A percentile compares a stretch with the other conserved stretches of the same genome.
These are phyloP conservation scores for Suhomyces pyralidae DNA, from an alignment of 805 yeast genomes.

Conservation along the genomic window DNA sequence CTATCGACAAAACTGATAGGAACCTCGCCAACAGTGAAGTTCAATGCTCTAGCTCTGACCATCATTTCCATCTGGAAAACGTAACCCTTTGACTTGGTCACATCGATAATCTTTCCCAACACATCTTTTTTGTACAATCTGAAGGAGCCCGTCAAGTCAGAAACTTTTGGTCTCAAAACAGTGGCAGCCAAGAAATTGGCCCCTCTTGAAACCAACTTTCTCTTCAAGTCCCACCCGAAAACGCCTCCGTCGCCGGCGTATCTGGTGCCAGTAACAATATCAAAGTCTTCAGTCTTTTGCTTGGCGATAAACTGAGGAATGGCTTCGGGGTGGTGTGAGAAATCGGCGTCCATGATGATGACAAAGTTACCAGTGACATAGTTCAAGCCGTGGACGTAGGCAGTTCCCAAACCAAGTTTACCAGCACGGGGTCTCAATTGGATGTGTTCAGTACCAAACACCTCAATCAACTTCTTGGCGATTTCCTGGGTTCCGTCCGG, in stretches of 20 bases:
- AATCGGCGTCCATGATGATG: slow-evolving; percentile 81
- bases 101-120: slow-evolving; percentile 61
- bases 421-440: slow-evolving; percentile 71
- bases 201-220: slow-evolving; percentile 74
- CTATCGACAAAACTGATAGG: slow-evolving; percentile 79
- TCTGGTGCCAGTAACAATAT: slow-evolving; percentile 60
- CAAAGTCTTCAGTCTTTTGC: slow-evolving; percentile 51
- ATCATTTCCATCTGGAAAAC: slow-evolving; percentile 89
- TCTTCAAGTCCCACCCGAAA: slow-evolving; percentile 79
- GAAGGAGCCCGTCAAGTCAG: slow-evolving; percentile 76
- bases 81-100: slow-evolving; percentile 71
- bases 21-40: slow-evolving; percentile 72
- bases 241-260: slow-evolving; percentile 82
- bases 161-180: slow-evolving; percentile 66
- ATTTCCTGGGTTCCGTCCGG: slow-evolving; percentile 81
- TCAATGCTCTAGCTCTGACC: slow-evolving; percentile 75
- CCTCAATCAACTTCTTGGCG: slow-evolving; percentile 55
- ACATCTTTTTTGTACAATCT: slow-evolving; percentile 71
- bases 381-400: slow-evolving; percentile 74
- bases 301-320: slow-evolving; percentile 70
- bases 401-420: slow-evolving; percentile 76
- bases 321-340: slow-evolving; percentile 78
- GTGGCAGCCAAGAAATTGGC: slow-evolving; percentile 76
- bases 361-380: slow-evolving; percentile 71
- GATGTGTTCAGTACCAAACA: slow-evolving; percentile 60